Evolutionary conservation across 2,329 filamentous ascomycete species (phyloP).

Genomic region (Seiridium cupressi): DNA sequence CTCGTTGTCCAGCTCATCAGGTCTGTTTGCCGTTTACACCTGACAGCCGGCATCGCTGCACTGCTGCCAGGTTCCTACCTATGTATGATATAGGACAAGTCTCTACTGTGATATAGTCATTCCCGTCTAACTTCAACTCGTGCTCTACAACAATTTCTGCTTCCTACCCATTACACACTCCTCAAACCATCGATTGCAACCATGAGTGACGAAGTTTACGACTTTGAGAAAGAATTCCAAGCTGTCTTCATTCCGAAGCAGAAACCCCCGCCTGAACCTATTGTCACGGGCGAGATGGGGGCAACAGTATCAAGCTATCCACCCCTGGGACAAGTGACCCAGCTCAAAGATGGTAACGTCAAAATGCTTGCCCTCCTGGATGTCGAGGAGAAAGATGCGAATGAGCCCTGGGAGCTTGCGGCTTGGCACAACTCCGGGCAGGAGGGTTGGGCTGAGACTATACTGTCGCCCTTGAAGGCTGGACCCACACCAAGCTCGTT

Average conservation of each 20-base stretch:
- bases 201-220: slow-evolving; percentile 24
- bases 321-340: slow-evolving; percentile 72
- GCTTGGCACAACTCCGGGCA: slow-evolving; percentile 69
- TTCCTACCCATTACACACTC: not conserved
- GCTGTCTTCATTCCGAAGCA: slow-evolving; percentile 36
- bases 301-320: slow-evolving; percentile 56
- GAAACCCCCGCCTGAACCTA: slow-evolving; percentile 25
- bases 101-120: no score
- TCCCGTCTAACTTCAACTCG: not conserved
- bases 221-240: slow-evolving; percentile 35
- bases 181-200: not conserved
- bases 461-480: slow-evolving; percentile 26
- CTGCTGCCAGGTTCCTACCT: not conserved
- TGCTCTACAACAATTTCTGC: not conserved
- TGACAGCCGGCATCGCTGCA: not conserved
- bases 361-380: slow-evolving; percentile 70
- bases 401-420: slow-evolving; percentile 67
- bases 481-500: slow-evolving; percentile 47
- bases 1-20: not conserved
- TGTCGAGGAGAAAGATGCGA: slow-evolving; percentile 51
- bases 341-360: slow-evolving; percentile 47
- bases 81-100: no score
- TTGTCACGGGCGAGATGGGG: slow-evolving; percentile 30
- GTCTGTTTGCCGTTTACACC: not conserved
- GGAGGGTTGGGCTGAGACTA: slow-evolving; percentile 53